phyloP scores from a whole-genome alignment of 164 flowering plant species.

The Berberis vulgaris region DNA sequence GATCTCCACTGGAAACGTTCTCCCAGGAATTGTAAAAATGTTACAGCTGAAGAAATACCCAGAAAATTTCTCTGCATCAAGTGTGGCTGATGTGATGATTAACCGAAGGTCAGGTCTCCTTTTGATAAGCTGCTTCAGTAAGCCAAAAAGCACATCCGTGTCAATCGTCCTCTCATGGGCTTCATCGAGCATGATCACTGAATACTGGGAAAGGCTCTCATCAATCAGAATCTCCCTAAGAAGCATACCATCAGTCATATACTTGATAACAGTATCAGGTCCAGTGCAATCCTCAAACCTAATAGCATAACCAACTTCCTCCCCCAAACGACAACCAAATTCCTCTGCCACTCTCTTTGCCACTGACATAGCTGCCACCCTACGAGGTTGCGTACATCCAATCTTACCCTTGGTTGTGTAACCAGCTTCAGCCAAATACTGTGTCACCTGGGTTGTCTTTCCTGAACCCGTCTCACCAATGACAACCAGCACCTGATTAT shows the following conservation, averaged over 20 bases:
- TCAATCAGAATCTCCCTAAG: slow-evolving; percentile 84
- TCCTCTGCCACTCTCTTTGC: slow-evolving; percentile 96
- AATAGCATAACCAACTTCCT: slow-evolving; percentile 94
- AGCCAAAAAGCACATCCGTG: slow-evolving; percentile 85
- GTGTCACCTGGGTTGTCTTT: slow-evolving; percentile 90
- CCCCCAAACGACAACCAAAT: slow-evolving; percentile 84
- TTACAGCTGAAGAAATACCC: slow-evolving; percentile 86
- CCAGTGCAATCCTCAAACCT: slow-evolving; percentile 95
- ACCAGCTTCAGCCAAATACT: slow-evolving; percentile 90
- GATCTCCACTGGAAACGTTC: slow-evolving; percentile 92
- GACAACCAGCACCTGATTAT: slow-evolving; percentile 85
- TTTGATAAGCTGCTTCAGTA: slow-evolving; percentile 64
- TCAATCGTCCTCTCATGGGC: slow-evolving; percentile 92
- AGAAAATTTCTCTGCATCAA: slow-evolving; percentile 93
- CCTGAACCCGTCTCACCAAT: slow-evolving; percentile 98
- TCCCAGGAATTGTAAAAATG: slow-evolving; percentile 86
- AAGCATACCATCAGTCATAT: slow-evolving; percentile 98
- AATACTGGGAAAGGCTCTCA: slow-evolving; percentile 78
- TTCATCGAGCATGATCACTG: slow-evolving; percentile 93
- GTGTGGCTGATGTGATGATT: slow-evolving; percentile 89
- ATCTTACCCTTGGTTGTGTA: slow-evolving; percentile 87
- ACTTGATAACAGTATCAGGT: slow-evolving; percentile 88
- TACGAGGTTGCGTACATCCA: slow-evolving; percentile 94
- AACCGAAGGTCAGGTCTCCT: slow-evolving; percentile 75
- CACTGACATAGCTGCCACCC: slow-evolving; percentile 96